Conservation (phyloP, 2,329 filamentous ascomycete genomes). For the Bertia moriformis region DNA sequence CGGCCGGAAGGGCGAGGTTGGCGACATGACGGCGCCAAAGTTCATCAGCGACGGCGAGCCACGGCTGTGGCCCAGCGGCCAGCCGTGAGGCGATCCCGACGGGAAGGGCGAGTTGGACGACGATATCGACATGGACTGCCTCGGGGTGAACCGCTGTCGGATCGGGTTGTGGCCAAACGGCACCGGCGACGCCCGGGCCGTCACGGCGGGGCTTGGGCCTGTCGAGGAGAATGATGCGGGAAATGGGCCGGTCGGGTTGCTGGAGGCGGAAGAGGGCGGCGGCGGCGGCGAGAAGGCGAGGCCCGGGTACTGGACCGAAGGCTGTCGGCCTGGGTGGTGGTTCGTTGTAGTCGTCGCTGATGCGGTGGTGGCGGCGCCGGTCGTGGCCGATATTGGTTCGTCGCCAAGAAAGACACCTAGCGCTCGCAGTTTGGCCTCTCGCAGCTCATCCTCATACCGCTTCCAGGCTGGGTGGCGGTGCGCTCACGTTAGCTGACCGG, state of each 20-base stretch:
- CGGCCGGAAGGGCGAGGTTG: conserved; percentile 45
- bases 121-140: conserved; percentile 58
- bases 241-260: conserved; percentile 50
- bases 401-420: conserved; percentile 74
- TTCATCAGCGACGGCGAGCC: conserved; percentile 51
- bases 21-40: conserved; percentile 42
- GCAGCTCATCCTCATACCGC: conserved; percentile 65
- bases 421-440: conserved; percentile 83
- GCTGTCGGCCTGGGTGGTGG: conserved; percentile 51
- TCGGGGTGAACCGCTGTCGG: conserved; percentile 55
- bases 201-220: conserved; percentile 45
- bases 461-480: conserved; percentile 39
- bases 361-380: too few relatives aligned
- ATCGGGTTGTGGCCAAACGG: conserved; percentile 44
- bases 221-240: conserved; percentile 35
- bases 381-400: conserved; percentile 44
- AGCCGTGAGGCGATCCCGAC: conserved; percentile 44
- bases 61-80: conserved; percentile 32
- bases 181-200: conserved; percentile 57
- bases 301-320: conserved; percentile 61
- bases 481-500: conserved; percentile 3
- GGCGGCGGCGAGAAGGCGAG: conserved; percentile 74
- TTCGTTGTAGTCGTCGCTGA: conserved; percentile 42
- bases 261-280: conserved; percentile 63
- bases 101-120: conserved; percentile 53